Conservation (phyloP, 176 grass and related monocot species). For the Coix lacrymajobi region DNA sequence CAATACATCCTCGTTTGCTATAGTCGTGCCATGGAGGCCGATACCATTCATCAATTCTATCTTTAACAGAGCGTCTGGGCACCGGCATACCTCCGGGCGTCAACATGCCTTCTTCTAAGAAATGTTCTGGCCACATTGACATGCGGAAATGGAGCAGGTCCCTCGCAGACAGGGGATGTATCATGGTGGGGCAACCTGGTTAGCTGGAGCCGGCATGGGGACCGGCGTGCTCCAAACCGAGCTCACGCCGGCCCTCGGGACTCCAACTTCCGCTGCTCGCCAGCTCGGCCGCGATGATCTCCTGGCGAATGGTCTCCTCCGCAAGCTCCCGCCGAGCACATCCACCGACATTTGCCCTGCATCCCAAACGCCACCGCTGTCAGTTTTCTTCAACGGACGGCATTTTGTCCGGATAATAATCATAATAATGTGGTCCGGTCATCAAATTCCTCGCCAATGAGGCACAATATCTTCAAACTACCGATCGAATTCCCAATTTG, state of each 20-base stretch:
- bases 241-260: not conserved
- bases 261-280: not conserved
- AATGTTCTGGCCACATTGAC: not conserved
- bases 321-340: conserved; percentile 14
- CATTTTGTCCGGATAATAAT: too few species aligned
- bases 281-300: conserved; percentile 4
- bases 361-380: not conserved
- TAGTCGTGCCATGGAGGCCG: not conserved
- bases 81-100: not conserved
- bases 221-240: not conserved
- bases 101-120: not conserved
- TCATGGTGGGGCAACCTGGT: not conserved
- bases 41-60: conserved; percentile 24
- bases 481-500: not conserved
- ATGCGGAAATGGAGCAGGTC: not conserved
- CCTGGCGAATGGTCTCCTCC: conserved; percentile 9
- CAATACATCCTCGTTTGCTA: not conserved
- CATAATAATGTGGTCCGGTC: not conserved
- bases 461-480: not conserved
- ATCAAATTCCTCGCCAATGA: not conserved
- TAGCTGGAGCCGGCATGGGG: not conserved
- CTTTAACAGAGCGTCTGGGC: not conserved
- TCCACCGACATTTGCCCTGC: conserved; percentile 16
- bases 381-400: not conserved
- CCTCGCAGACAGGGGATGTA: not conserved